Base-by-base conservation (phyloP, 352 stramenopile genomes). In the Pythium plurisporium region DNA sequence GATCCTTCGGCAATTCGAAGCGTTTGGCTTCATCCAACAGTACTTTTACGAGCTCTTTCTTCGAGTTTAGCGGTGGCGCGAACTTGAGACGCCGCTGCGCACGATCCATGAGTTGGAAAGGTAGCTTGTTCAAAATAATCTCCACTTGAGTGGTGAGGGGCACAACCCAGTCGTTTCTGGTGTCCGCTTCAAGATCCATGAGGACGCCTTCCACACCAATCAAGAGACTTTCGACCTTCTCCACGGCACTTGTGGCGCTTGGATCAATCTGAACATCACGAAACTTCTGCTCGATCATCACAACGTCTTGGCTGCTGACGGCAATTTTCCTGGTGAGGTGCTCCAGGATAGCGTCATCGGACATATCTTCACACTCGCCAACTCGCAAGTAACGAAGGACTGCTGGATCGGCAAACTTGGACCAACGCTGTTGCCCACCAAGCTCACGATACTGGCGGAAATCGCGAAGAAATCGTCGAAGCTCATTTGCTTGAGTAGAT, bases 391-490 rank as follows among this genome's bases (percentile, higher is more conserved):
- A 53, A 12, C 17, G 19, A 0, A 53, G 15, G 6, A 53, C 45
- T 10, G 5, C 27, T 17, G 45, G 27, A 11, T 40, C 17, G 15
- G n/a, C 19, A 41, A 53, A 53, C 26, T 8, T 29, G 5, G 29
- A 29, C 45, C 45, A 53, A 3, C 17, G 4, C 19, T 29, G 8
- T 17, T 29, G 4, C 6, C 45, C 45, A 25, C 45, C 45, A 7
- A 5, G 0, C 7, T 31, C 27, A 17, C 5, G 12, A 19, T 53
- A 53, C 6, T 38, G 0, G 23, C 1, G 5, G 9, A 44, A 6
- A 26, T 54, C 2, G 62, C 63, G 1, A 42, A 53, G 26, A 41
- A 48, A 1, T 50, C 54, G 0, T 40, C 67, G 12, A 56, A 56
- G 0, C 26, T 52, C 9, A 52, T 41, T 3, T n/a, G n/a, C n/a